Conservation (phyloP, 768 basidiomycete species). For the Rhodotorula paludigena region DNA sequence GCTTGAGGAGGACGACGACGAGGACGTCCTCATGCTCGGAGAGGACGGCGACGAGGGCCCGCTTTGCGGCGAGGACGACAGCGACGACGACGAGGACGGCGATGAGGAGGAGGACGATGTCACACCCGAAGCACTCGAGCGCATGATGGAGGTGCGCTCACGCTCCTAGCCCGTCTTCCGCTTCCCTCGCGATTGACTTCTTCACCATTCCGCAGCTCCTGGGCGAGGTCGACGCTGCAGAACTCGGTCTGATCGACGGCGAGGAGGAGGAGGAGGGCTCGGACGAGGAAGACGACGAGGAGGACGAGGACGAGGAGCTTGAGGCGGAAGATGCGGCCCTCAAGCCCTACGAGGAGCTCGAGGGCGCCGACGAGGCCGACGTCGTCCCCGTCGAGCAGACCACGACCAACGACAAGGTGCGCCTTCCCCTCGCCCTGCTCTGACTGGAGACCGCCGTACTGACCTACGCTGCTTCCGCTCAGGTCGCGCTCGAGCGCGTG, state of each 20-base stretch:
- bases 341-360: slow-evolving; percentile 44
- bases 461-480: not conserved
- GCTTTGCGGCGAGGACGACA: not conserved
- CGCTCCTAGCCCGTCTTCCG: not conserved
- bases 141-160: slow-evolving; percentile 19
- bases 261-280: slow-evolving; percentile 29
- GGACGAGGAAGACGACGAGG: slow-evolving; percentile 37
- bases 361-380: slow-evolving; percentile 45
- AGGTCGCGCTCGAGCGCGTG: slow-evolving; percentile 77
- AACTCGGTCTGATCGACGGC: slow-evolving; percentile 31
- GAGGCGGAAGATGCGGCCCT: slow-evolving; percentile 41
- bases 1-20: slow-evolving; percentile 9
- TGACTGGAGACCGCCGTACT: too few species aligned
- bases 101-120: slow-evolving; percentile 56
- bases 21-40: slow-evolving; percentile 1
- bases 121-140: slow-evolving; percentile 53
- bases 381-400: slow-evolving; percentile 29
- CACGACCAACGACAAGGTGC: slow-evolving; percentile 37
- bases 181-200: not conserved
- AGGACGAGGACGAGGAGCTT: slow-evolving; percentile 33
- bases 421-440: not conserved
- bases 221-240: slow-evolving; percentile 20
- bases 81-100: slow-evolving; percentile 1
- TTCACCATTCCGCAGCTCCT: slow-evolving; percentile 1
- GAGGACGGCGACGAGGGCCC: not conserved